Evolutionary conservation across 2,329 filamentous ascomycete species (phyloP), one percentile per base, ranked within the genome.

Genomic region (Chaetomiaceae sp.): DNA sequence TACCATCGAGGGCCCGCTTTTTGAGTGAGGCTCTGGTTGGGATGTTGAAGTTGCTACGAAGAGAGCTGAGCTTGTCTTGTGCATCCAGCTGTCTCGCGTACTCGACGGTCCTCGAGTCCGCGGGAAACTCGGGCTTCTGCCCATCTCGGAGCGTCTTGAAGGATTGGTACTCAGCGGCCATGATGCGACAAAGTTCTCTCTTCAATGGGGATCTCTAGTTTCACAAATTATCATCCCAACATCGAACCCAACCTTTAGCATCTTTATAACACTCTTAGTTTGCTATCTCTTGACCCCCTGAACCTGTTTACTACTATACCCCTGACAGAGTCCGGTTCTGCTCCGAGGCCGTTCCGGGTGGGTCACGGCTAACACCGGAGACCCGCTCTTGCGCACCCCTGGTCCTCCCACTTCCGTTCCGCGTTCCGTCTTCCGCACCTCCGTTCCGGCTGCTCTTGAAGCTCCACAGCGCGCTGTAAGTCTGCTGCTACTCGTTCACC

Each of bases 11-110:
- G 0, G 77, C 81, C 58, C 75, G 85, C 58, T 86, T 80, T 66
- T 79, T 84, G 41, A 94, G 70, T 36, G 90, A 88, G 9, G 73
- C 74, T 67, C 84, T 89, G 3, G 86, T 86, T 0, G 90, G 90
- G 41, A 95, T 84, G 43, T 86, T 77, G 66, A 92, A 96, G 61
- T 92, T 80, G 21, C 82, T 71, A 29, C 89, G 80, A 50, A 89
- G 77, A 52, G 75, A 71, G 14, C 71, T 69, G 34, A 90, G 67
- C n/a, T 75, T 69, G 64, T 89, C 85, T 60, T 81, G 73, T 0
- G 71, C 68, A 67, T 89, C 86, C 5, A 87, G 73, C 23, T 70
- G 60, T 56, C 65, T 66, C 2, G 80, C 79, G 65, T 75, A 82
- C 5, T 73, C 73, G 5, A 73, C 57, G 0, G 74, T 71, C 52